Evolutionary conservation across 495 filamentous ascomycete genomes (phyloP).

Genomic region (Xylaria telfairii): DNA sequence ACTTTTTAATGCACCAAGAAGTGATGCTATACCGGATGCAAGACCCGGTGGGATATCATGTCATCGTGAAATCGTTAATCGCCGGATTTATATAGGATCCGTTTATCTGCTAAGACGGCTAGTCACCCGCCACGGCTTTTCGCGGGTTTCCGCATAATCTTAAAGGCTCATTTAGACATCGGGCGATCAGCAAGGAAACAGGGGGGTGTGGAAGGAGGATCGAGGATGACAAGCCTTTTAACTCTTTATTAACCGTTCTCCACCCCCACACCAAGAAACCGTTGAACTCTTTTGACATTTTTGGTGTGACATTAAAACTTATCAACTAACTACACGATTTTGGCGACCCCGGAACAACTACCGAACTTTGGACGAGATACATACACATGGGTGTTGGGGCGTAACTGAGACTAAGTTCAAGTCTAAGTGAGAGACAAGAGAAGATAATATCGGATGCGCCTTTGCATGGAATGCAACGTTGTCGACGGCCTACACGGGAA

Average conservation of each 20-base stretch:
- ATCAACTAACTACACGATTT: neutral
- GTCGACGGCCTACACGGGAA: neutral
- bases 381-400: neutral
- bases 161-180: conserved; percentile 6
- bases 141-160: conserved; percentile 16
- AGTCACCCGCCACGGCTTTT: neutral
- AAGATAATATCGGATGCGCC: neutral
- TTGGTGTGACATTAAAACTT: conserved; percentile 12
- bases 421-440: neutral
- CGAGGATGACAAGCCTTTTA: neutral
- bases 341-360: conserved; percentile 1
- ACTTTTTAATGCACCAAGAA: neutral
- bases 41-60: neutral
- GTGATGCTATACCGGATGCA: no score
- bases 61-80: neutral
- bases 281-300: conserved; percentile 4
- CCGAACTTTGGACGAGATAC: neutral
- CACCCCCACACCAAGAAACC: conserved; percentile 20
- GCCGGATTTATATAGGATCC: conserved; percentile 7
- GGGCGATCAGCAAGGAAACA: conserved; percentile 15
- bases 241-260: conserved; percentile 18
- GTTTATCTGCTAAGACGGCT: neutral
- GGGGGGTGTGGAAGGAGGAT: conserved; percentile 2
- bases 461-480: conserved; percentile 5
- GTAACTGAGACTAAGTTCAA: neutral